Percentiles rank a stretch among this genome's conserved stretches.
Evolutionary conservation across 345 rosid species (phyloP).

Genomic region (Lumnitzera littorea): DNA sequence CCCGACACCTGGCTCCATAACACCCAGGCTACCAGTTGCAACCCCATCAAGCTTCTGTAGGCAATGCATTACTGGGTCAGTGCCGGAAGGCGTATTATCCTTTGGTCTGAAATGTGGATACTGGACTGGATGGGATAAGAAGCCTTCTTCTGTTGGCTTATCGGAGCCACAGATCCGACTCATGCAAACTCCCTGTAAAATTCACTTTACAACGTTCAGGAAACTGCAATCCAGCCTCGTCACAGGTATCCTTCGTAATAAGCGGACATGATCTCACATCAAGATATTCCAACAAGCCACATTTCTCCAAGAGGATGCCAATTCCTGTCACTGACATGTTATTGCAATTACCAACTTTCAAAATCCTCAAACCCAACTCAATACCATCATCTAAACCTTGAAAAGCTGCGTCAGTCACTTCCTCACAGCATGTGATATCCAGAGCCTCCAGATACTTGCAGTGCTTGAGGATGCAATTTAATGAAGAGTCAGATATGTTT

Average conservation of each 20-base stretch:
- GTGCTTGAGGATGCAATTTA: constrained; percentile 49
- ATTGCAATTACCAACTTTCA: constrained; percentile 71
- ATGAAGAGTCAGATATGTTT: constrained; percentile 61
- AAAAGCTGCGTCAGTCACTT: constrained; percentile 68
- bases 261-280: constrained; percentile 85
- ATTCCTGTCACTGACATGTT: constrained; percentile 64
- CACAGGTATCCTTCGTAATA: constrained; percentile 62
- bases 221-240: constrained; percentile 72
- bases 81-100: neutral
- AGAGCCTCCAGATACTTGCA: constrained; percentile 81
- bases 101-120: neutral
- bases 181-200: constrained; percentile 55
- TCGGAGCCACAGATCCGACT: constrained; percentile 54
- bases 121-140: neutral
- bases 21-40: too few relatives aligned
- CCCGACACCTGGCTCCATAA: too few relatives aligned
- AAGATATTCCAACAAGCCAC: constrained; percentile 55
- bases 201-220: constrained; percentile 74
- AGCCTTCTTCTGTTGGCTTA: neutral
- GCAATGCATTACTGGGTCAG: too few relatives aligned
- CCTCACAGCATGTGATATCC: constrained; percentile 85
- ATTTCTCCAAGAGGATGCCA: constrained; percentile 58
- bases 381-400: constrained; percentile 26
- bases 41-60: too few relatives aligned
- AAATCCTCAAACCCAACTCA: constrained; percentile 47